Evolutionary conservation across 202 grass and related monocot species (phyloP), one percentile per base, ranked within the genome.

Genomic region (Digitaria exilis): DNA sequence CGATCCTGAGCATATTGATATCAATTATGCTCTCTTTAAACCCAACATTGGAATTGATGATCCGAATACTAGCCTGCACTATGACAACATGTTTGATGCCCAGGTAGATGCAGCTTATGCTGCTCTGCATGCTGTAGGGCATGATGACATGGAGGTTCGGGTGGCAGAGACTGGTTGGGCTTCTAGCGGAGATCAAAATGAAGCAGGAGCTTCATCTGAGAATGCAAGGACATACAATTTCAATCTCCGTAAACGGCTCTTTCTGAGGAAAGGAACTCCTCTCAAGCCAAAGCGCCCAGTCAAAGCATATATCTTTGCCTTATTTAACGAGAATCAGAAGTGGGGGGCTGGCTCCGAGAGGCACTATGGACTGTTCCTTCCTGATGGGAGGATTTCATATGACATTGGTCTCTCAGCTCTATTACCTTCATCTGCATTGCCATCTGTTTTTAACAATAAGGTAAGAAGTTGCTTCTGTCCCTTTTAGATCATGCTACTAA

Each of bases 1-100:
- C 62, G 92, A 94, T 80, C 87, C 92, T 1, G 75, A 91, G 19
- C 65, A 94, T 81, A 97, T 97, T 0, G 88, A 97, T 76, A 85
- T 97, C 34, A 97, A 97, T 70, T 97, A 97, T 52, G 95, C 95
- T 64, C 95, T 97, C 75, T 94, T 97, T 61, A 76, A 93, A 48
- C 78, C 92, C 30, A 97, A 97, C 71, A 76, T 69, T 34, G 95
- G 95, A 78, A 86, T 97, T 49, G 14, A 73, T 78, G 95, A 97
- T 76, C 81, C 78, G 0, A 97, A 97, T 54, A 91, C 79, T 32
- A 88, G 87, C 84, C 84, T 97, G 77, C 95, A 94, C 73, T 97
- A 97, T 56, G 92, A 97, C 49, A 97, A 97, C 82, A 93, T 97
- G 92, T 94, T 97, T 76, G 95, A 97, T 82, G 95, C 95, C 42